Conservation (phyloP, 306 rosid species). For the Glycyrrhiza uralensis region DNA sequence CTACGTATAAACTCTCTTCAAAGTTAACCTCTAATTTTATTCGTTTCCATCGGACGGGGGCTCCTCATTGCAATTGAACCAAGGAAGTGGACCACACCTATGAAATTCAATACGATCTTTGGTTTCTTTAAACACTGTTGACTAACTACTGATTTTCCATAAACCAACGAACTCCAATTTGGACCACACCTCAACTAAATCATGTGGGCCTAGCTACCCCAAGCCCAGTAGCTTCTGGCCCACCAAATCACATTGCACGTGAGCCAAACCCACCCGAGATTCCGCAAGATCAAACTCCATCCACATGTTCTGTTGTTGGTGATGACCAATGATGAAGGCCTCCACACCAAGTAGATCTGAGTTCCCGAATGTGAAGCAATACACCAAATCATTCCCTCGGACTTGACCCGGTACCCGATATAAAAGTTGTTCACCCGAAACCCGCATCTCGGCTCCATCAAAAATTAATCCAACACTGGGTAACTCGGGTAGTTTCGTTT, state of each 20-base stretch:
- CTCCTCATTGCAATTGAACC: neutral
- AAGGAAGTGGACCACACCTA: neutral
- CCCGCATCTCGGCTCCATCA: conserved; percentile 63
- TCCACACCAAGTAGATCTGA: conserved; percentile 79
- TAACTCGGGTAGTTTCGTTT: conserved; percentile 31
- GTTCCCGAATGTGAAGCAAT: conserved; percentile 83
- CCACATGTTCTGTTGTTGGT: conserved; percentile 85
- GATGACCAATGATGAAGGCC: conserved; percentile 76
- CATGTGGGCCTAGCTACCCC: conserved; percentile 7
- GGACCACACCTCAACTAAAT: neutral
- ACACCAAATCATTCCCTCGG: conserved; percentile 51
- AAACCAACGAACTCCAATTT: too few species aligned
- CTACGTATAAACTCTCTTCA: neutral
- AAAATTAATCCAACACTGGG: conserved; percentile 66
- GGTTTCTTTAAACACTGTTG: neutral
- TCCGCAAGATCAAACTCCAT: conserved; percentile 69
- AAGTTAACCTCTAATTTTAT: neutral
- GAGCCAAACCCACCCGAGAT: conserved; percentile 68
- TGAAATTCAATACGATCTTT: neutral
- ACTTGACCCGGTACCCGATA: conserved; percentile 49
- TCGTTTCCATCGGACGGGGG: neutral
- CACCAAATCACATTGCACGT: conserved; percentile 55
- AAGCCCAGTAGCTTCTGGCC: conserved; percentile 44
- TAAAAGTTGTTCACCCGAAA: conserved; percentile 46
- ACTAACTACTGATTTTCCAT: too few species aligned